A percentile compares a stretch with the other conserved stretches of the same genome.
phyloP scores from a whole-genome alignment of 495 filamentous ascomycete species.

The Neurospora terricola region DNA sequence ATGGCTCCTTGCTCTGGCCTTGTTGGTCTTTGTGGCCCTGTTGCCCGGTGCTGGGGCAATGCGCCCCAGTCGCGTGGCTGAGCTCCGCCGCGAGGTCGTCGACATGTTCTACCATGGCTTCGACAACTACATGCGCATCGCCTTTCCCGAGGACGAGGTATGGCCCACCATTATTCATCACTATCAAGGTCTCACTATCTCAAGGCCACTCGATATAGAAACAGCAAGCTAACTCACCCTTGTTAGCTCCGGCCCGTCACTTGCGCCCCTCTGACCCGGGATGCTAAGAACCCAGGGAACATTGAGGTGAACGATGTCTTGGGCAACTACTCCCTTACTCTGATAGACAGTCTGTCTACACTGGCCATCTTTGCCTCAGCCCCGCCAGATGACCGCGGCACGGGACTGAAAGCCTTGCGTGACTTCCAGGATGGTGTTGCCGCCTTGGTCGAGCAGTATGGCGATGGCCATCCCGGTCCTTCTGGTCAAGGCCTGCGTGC shows the following conservation, averaged over 20 bases:
- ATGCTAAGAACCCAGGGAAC: constrained; percentile 66
- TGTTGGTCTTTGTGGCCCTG: constrained; percentile 22
- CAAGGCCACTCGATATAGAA: not conserved
- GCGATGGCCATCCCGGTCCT: constrained; percentile 64
- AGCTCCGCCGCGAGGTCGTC: constrained; percentile 62
- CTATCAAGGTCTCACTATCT: constrained; percentile 4
- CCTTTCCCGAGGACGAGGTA: constrained; percentile 93
- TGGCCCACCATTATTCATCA: constrained; percentile 5
- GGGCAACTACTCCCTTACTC: constrained; percentile 91
- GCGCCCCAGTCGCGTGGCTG: constrained; percentile 38
- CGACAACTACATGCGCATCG: constrained; percentile 86
- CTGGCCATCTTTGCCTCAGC: constrained; percentile 81
- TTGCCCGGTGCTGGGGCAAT: constrained; percentile 32
- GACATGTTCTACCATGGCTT: constrained; percentile 96
- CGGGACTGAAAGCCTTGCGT: constrained; percentile 49
- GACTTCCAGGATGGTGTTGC: constrained; percentile 77
- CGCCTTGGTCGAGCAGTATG: constrained; percentile 75
- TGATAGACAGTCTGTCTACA: constrained; percentile 90
- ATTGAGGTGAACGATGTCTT: constrained; percentile 91
- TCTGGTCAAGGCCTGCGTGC: constrained; percentile 60
- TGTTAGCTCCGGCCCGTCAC: constrained; percentile 67
- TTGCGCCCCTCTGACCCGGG: constrained; percentile 73
- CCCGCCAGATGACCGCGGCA: constrained; percentile 35
- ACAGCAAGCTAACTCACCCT: not conserved
- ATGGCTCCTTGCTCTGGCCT: not conserved